Evolutionary conservation across 257 asterid species (phyloP), one percentile per base, ranked within the genome.

Genomic region (Gynochthodes officinalis): DNA sequence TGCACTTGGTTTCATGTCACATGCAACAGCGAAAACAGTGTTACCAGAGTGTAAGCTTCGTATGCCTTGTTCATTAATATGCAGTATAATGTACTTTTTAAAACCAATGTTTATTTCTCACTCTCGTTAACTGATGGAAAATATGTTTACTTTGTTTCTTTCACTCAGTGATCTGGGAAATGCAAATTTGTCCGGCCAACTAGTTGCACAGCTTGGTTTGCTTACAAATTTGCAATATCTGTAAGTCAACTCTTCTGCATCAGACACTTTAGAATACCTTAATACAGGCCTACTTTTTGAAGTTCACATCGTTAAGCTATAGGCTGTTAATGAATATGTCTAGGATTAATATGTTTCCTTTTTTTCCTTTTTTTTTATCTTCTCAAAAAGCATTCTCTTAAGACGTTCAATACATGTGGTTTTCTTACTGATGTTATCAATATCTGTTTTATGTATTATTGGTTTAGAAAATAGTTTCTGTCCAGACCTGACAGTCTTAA

Each of bases 1-100:
- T 95, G 99, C 74, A 91, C 98, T 62, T 94, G 99, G 99, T 91
- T 91, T 82, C 98, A 94, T 37, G 97, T 94, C 30, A 89, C 96
- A 0, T 95, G 99, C 90, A 92, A 84, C 81, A 81, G 79, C 33
- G 97, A 89, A 11, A 90, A 95, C 75, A 79, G 81, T 44, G 99
- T 95, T 69, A 95, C 96, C 7, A 84, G 98, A 86, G 97, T 95
- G 99, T 95, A 82, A 85, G 96, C 75, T 70, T 44, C 58, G n/a
- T 70, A 6, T 44, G 5, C 67, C 65, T 42, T 64, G 50, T 53
- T 73, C 13, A 33, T 32, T 9, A 57, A 46, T 52, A 54, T 76
- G 66, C 55, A 62, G 71, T 67, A 60, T 30, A 68, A 59, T 54
- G 72, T 44, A 44, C 35, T 70, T 5, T 55, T 32, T 37, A 40